Conservation (phyloP, 2,329 filamentous ascomycete genomes). For the Colletotrichum tabaci region DNA sequence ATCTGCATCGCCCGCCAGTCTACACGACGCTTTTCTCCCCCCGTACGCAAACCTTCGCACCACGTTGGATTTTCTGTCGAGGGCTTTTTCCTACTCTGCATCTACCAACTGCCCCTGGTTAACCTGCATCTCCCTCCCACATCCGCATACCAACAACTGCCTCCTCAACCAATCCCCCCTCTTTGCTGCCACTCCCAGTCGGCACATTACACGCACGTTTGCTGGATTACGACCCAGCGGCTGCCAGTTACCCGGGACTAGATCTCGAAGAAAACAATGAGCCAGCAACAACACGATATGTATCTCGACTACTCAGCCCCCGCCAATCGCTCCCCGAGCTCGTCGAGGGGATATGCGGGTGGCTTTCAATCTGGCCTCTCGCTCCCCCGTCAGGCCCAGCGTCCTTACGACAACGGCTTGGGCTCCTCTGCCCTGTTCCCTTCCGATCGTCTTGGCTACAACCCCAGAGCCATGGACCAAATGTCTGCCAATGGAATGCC, state of each 20-base stretch:
- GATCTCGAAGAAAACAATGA: slow-evolving; percentile 54
- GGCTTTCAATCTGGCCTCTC: slow-evolving; percentile 53
- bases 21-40: background rate
- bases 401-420: slow-evolving; percentile 83
- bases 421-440: slow-evolving; percentile 76
- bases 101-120: slow-evolving; percentile 31
- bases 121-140: slow-evolving; percentile 34
- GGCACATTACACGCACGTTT: slow-evolving; percentile 22
- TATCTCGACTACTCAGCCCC: slow-evolving; percentile 78
- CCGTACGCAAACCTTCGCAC: slow-evolving; percentile 7
- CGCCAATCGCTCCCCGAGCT: slow-evolving; percentile 69
- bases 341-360: slow-evolving; percentile 69
- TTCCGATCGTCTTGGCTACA: slow-evolving; percentile 75
- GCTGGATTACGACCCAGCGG: slow-evolving; percentile 35
- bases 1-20: slow-evolving; percentile 18
- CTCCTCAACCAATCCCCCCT: slow-evolving; percentile 18
- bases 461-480: slow-evolving; percentile 71
- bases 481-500: slow-evolving; percentile 59
- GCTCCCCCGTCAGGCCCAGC: slow-evolving; percentile 70
- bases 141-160: slow-evolving; percentile 18
- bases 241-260: slow-evolving; percentile 16
- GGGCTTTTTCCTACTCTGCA: slow-evolving; percentile 26
- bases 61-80: slow-evolving; percentile 28
- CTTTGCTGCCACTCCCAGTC: slow-evolving; percentile 11
- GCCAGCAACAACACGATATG: slow-evolving; percentile 74